Evolutionary conservation across 345 rosid genomes (phyloP).

Genomic region (Populus alba): DNA sequence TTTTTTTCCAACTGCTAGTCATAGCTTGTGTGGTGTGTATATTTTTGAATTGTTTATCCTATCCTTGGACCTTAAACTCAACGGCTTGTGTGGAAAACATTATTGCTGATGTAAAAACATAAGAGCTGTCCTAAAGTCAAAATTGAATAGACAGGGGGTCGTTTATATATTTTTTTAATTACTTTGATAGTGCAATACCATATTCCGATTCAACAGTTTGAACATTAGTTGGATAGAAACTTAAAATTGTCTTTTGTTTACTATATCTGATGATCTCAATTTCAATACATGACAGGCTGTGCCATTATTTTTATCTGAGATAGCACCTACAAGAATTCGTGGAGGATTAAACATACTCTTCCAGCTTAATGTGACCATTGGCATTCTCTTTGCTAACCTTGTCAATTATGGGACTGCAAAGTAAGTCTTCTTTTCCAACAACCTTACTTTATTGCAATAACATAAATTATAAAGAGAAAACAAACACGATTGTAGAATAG

Average conservation of each 20-base stretch:
- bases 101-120: not conserved
- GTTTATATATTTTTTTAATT: not conserved
- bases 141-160: not conserved
- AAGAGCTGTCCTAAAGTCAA: not conserved
- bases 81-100: not conserved
- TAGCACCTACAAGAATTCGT: constrained; percentile 90
- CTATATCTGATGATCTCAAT: not conserved
- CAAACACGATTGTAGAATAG: not conserved
- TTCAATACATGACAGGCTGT: constrained; percentile 55
- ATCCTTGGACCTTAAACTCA: constrained; percentile 20
- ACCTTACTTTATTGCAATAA: not conserved
- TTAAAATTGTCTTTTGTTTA: not conserved
- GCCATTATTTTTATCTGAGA: constrained; percentile 90
- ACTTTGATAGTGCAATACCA: not conserved
- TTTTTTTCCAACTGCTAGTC: constrained; percentile 6
- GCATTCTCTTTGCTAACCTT: constrained; percentile 85
- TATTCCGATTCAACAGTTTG: not conserved
- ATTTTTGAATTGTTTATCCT: constrained; percentile 16
- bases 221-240: not conserved
- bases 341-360: constrained; percentile 90
- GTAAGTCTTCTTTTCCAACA: constrained; percentile 37
- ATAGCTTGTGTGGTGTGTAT: not conserved
- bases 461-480: not conserved
- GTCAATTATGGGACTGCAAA: constrained; percentile 91
- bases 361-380: constrained; percentile 91